Evolutionary conservation across 192 early-diverging fungal species (phyloP), one percentile per base, ranked within the genome.

Genomic region (Coemansia sp.): DNA sequence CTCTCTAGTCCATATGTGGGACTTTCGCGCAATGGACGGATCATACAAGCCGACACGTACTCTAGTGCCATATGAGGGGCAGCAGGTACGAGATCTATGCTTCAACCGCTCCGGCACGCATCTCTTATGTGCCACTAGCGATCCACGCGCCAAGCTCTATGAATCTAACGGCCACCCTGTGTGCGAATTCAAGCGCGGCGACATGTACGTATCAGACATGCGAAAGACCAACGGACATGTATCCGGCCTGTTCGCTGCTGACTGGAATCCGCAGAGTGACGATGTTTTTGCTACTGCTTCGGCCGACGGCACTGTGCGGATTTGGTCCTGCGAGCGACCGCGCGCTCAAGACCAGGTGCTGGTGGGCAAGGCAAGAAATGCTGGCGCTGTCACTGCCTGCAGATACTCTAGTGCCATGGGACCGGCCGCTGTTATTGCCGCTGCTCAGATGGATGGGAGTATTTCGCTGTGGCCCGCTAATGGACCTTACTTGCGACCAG

Each of bases 141-240:
- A 89, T 20, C 84, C 90, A 11, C 86, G 90, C 60, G 85, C 91
- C 11, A 92, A 92, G 70, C 71, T 98, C 15, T 95, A 90, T 65
- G 89, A 93, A 65, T 87, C 90, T 3, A 92, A 94, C 74, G 97
- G 97, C 0, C 62, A 86, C n/a, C 76, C 88, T 43, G 67, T 95
- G 44, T 80, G 82, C 12, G 92, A 95, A 68, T 95, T 88, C 61
- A 83, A 88, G 65, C 96, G 96, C 68, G 97, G 97, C 33, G 97
- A 98, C 75, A 93, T 93, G 67, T 98, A 98, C 72, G 90, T 98
- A 41, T 86, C 91, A 12, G 97, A 98, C 72, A 84, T 93, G 80
- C 86, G 95, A 18, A 75, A 93, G 42, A 95, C 94, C 42, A 88
- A 77, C 68, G 97, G 97, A 10, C 97, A 98, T 73, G 89, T 94